These are phyloP conservation scores for Cladosporium sp. DNA, from an alignment of 2,329 filamentous ascomycete genomes.

Conservation along the genomic window DNA sequence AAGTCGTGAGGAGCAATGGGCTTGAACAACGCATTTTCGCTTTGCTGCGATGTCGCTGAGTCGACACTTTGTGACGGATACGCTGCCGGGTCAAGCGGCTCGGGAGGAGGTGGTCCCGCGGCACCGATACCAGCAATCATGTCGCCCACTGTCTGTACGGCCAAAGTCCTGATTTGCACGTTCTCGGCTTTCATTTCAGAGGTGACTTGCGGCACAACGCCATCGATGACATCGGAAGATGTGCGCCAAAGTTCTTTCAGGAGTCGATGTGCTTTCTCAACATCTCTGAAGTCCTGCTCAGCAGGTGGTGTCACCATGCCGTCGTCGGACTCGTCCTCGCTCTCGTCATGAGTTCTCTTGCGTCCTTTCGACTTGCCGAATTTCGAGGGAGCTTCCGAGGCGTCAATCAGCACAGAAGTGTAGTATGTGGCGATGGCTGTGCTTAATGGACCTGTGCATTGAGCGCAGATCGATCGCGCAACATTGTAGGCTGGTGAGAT, in stretches of 20 bases:
- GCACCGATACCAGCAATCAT: constrained; percentile 93
- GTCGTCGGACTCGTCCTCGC: constrained; percentile 48
- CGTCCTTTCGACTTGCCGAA: constrained; percentile 50
- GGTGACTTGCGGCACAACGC: constrained; percentile 91
- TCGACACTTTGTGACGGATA: constrained; percentile 72
- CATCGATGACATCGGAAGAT: constrained; percentile 81
- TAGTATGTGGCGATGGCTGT: constrained; percentile 95
- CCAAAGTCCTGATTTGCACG: constrained; percentile 78
- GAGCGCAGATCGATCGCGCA: constrained; percentile 91
- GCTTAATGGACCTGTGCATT: constrained; percentile 89
- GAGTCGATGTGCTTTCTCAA: constrained; percentile 84
- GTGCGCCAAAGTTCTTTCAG: constrained; percentile 93
- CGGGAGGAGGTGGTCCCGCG: constrained; percentile 75
- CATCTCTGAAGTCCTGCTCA: constrained; percentile 81
- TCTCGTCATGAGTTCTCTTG: constrained; percentile 43
- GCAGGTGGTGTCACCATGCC: constrained; percentile 56
- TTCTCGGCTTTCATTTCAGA: constrained; percentile 91
- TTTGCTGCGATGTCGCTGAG: constrained; percentile 45
- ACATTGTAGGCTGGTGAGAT: constrained; percentile 93
- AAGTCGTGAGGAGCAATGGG: constrained; percentile 89
- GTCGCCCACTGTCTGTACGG: constrained; percentile 91
- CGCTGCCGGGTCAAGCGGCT: constrained; percentile 74
- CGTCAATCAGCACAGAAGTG: constrained; percentile 91
- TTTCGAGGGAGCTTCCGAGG: constrained; percentile 50
- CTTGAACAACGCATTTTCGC: constrained; percentile 68